phyloP scores from a whole-genome alignment of 495 filamentous ascomycete species.

The Trichoderma asperelloides region DNA sequence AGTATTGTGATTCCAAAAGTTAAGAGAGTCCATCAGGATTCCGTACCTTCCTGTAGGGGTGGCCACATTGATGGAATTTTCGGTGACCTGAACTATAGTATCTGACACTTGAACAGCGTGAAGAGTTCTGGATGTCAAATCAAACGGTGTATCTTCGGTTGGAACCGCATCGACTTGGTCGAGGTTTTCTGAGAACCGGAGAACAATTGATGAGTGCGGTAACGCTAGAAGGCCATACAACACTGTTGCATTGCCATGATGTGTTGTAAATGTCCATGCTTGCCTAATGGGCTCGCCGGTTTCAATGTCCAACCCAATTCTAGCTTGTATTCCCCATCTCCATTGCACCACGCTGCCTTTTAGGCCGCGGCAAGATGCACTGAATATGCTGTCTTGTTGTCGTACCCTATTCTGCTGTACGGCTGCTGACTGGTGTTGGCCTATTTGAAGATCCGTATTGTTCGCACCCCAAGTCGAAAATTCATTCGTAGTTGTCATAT shows the following conservation, averaged over 20 bases:
- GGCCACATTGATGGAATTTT: slow-evolving; percentile 33
- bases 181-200: slow-evolving; percentile 31
- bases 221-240: slow-evolving; percentile 42
- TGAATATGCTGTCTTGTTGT: slow-evolving; percentile 45
- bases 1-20: neutral
- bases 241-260: slow-evolving; percentile 14
- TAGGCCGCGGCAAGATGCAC: slow-evolving; percentile 47
- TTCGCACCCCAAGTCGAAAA: slow-evolving; percentile 15
- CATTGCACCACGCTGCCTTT: slow-evolving; percentile 61
- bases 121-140: slow-evolving; percentile 46
- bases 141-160: slow-evolving; percentile 34
- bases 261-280: slow-evolving; percentile 35
- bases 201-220: slow-evolving; percentile 30
- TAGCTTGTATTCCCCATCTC: slow-evolving; percentile 61
- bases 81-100: slow-evolving; percentile 37
- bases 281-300: slow-evolving; percentile 31
- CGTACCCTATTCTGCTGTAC: slow-evolving; percentile 13
- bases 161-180: slow-evolving; percentile 23
- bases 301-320: slow-evolving; percentile 47
- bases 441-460: slow-evolving; percentile 8
- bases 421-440: slow-evolving; percentile 11
- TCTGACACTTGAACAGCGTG: slow-evolving; percentile 33
- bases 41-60: slow-evolving; percentile 20
- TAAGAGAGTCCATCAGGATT: neutral
- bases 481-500: slow-evolving; percentile 48